Evolutionary conservation across 495 filamentous ascomycete species (phyloP), one percentile per base, ranked within the genome.

Genomic region (Daldinia concentrica): DNA sequence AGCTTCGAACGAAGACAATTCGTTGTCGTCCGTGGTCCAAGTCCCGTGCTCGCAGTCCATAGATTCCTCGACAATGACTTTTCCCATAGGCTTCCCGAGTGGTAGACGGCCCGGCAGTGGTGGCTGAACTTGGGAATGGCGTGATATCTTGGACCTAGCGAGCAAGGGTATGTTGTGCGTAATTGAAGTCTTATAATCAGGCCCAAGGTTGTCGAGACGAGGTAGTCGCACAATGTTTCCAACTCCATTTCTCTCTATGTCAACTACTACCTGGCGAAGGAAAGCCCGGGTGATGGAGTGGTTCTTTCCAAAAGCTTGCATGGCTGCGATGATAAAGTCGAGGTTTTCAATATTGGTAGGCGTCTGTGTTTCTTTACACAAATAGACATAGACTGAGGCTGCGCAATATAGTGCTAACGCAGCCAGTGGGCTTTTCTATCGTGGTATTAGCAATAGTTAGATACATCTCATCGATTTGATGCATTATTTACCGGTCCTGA

Each of bases 331-430:
- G 27, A 84, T 58, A 43, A 79, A 80, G 51, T 84, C 79, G 17
- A 85, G 78, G 45, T 79, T 81, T 0, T 66, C 70, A 0, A 69
- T 62, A 56, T 74, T 62, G 15, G 77, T 77, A 27, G 73, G 76
- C 8, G 78, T 73, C 27, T 74, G 72, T 4, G 60, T 51, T 43
- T 74, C 74, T 51, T 67, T 62, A 14, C 73, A 76, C n/a, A 74
- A 52, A n/a, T 77, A 74, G 3, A 83, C 64, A 48, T 79, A 83
- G 27, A 81, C 81, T 1, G 79, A 74, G 4, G 80, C 77, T 12
- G 82, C 81, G 29, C 78, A 82, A 59, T 83, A 85, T 6, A 85
- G 43, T 0, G 83, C 80, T 0, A 84, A 63, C 0, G 81, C 77
- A 9, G 79, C 73, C 1, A 85, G 55, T 6, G 82, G 80, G 36